Evolutionary conservation across 2,329 filamentous ascomycete genomes (phyloP).

Genomic region (Paraphaeosphaeria sporulosa): DNA sequence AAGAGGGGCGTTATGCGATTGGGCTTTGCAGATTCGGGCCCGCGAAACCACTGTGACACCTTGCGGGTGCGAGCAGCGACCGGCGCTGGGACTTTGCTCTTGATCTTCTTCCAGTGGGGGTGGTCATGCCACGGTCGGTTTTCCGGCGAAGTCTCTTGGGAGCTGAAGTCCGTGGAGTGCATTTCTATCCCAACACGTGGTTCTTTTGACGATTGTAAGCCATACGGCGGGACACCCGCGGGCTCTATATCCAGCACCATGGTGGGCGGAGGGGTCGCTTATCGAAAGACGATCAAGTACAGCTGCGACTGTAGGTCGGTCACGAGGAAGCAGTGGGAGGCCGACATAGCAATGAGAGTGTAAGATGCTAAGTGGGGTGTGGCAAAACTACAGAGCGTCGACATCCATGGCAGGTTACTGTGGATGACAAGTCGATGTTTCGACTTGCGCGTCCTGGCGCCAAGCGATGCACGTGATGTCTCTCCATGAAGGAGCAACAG

Average conservation of each 20-base stretch:
- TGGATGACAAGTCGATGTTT: constrained; percentile 2
- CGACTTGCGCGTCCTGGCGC: background rate
- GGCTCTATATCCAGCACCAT: constrained; percentile 14
- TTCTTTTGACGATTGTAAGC: background rate
- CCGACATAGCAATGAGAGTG: background rate
- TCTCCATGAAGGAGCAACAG: background rate
- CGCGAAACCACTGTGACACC: constrained; percentile 54
- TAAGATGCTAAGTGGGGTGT: background rate
- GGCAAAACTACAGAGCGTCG: background rate
- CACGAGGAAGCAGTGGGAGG: background rate
- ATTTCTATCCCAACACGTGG: background rate
- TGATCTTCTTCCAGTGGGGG: constrained; percentile 18
- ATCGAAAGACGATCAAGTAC: constrained; percentile 2
- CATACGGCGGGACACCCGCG: constrained; percentile 7
- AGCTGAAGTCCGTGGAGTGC: background rate
- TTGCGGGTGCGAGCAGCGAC: constrained; percentile 25
- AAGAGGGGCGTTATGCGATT: constrained; percentile 62
- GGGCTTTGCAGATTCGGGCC: constrained; percentile 52
- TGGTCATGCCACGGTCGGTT: constrained; percentile 14
- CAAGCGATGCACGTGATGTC: constrained; percentile 2
- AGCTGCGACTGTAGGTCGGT: constrained; percentile 2
- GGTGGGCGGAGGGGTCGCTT: background rate
- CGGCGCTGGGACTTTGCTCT: constrained; percentile 25
- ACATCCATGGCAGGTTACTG: background rate
- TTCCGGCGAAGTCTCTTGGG: background rate